Evolutionary conservation across 805 yeast species (phyloP).

Genomic region (Hanseniaspora taiwanica): DNA sequence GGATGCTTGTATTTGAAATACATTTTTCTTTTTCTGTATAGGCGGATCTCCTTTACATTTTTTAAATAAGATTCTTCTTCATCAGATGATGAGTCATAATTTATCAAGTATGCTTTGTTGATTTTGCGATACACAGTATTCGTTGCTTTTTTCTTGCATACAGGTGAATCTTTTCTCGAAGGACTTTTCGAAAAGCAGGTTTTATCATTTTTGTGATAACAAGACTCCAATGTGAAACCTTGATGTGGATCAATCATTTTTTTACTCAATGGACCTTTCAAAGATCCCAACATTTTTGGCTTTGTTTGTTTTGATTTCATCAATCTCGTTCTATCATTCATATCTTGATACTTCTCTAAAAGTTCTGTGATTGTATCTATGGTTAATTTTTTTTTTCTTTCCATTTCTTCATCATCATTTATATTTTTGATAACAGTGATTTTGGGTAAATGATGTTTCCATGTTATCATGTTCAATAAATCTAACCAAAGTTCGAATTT

Average conservation of each 20-base stretch:
- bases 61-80: conserved; percentile 18
- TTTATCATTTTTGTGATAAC: not conserved
- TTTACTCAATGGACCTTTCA: not conserved
- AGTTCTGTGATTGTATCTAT: conserved; percentile 30
- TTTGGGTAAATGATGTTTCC: conserved; percentile 33
- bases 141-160: too few relatives aligned
- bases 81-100: conserved; percentile 20
- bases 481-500: conserved; percentile 28
- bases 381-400: conserved; percentile 38
- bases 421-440: conserved; percentile 39
- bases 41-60: conserved; percentile 10
- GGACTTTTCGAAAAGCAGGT: not conserved
- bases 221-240: too few relatives aligned
- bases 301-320: conserved; percentile 10
- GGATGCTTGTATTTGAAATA: conserved; percentile 7
- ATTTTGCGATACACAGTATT: conserved; percentile 13
- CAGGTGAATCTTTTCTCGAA: conserved; percentile 6
- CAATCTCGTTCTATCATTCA: conserved; percentile 13
- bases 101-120: conserved; percentile 12
- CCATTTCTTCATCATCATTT: conserved; percentile 36
- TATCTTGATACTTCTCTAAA: conserved; percentile 18
- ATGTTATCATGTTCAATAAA: conserved; percentile 32
- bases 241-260: not conserved
- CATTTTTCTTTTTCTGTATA: conserved; percentile 9
- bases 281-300: conserved; percentile 9